These are phyloP conservation scores for Blepharisma stoltei DNA, from an alignment of 73 alveolate genomes.

Conservation along the genomic window DNA sequence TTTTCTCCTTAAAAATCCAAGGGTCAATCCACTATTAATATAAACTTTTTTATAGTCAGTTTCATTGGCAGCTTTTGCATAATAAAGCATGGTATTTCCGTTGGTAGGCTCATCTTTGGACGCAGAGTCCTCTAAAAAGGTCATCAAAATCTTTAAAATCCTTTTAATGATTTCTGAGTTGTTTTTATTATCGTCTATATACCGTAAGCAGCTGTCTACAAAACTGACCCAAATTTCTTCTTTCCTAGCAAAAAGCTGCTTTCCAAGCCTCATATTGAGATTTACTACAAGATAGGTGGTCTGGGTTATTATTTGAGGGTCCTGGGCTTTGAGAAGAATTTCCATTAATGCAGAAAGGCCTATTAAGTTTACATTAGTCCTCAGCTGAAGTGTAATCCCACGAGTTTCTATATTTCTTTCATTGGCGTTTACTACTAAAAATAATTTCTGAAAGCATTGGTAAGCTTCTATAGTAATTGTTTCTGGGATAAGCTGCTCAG, in stretches of 20 bases:
- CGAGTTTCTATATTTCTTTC: constrained; percentile 5
- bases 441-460: neutral
- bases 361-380: neutral
- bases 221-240: neutral
- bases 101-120: neutral
- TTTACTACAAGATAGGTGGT: neutral
- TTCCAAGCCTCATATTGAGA: neutral
- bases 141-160: neutral
- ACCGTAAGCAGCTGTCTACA: neutral
- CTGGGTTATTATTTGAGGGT: neutral
- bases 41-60: constrained; percentile 1
- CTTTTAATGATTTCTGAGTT: neutral
- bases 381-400: neutral
- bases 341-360: neutral
- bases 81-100: neutral
- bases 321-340: neutral
- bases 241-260: neutral
- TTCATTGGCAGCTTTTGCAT: neutral
- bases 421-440: neutral
- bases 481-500: neutral
- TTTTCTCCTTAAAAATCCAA: neutral
- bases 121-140: neutral
- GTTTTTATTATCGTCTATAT: neutral
- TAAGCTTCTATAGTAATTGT: neutral
- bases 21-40: neutral